Evolutionary conservation across 2,329 filamentous ascomycete genomes (phyloP).

Genomic region (Exophiala calicioides): DNA sequence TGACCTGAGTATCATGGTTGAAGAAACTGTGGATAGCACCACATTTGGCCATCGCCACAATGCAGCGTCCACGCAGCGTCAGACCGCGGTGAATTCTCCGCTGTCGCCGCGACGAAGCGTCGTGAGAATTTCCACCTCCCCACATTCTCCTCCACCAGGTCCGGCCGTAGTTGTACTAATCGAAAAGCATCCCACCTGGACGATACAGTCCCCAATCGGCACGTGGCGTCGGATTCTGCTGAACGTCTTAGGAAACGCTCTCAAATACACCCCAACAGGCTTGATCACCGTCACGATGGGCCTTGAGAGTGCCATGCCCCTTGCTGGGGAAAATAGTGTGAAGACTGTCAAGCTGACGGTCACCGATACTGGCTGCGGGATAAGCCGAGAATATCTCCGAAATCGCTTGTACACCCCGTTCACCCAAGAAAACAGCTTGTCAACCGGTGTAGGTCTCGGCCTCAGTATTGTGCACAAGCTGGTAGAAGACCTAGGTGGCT

Average conservation of each 20-base stretch:
- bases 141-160: no score
- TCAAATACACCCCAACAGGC: constrained; percentile 40
- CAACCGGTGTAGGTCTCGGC: constrained; percentile 64
- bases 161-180: no score
- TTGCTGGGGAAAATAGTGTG: constrained; percentile 17
- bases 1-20: no score
- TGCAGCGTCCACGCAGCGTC: no score
- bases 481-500: constrained; percentile 57
- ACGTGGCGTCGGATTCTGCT: constrained; percentile 40
- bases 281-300: constrained; percentile 37
- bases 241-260: constrained; percentile 41
- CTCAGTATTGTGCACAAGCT: constrained; percentile 63
- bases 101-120: no score
- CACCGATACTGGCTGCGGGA: constrained; percentile 64
- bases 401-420: constrained; percentile 63
- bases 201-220: no score
- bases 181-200: no score
- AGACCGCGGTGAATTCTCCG: no score
- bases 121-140: no score
- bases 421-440: constrained; percentile 60
- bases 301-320: constrained; percentile 16
- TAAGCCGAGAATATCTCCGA: constrained; percentile 59
- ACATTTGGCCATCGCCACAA: no score
- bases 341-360: constrained; percentile 46
- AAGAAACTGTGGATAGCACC: no score